phyloP scores from a whole-genome alignment of 495 filamentous ascomycete genomes.

The Neurospora sp. region DNA sequence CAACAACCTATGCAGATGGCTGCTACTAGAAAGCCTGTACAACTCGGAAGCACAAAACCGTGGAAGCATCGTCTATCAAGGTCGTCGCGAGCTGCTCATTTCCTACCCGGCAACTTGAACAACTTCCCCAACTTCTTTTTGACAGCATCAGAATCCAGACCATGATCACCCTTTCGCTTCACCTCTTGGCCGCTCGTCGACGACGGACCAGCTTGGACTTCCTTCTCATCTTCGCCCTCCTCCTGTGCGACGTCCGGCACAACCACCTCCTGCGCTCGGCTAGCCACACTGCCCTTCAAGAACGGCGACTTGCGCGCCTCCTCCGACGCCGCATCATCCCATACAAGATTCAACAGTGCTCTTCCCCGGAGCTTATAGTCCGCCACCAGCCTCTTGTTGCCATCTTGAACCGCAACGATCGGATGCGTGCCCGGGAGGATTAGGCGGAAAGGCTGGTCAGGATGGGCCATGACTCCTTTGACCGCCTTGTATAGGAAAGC shows the following conservation, averaged over 20 bases:
- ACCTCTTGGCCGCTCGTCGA: conserved; percentile 31
- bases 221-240: conserved; percentile 34
- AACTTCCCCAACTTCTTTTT: conserved; percentile 55
- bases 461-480: conserved; percentile 36
- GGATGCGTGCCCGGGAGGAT: conserved; percentile 24
- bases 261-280: conserved; percentile 54
- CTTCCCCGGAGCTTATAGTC: conserved; percentile 58
- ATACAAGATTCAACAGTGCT: conserved; percentile 68
- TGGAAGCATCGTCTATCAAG: neutral
- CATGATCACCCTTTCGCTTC: conserved; percentile 32
- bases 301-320: conserved; percentile 42
- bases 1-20: conserved; percentile 4
- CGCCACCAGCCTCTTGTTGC: conserved; percentile 50
- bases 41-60: neutral
- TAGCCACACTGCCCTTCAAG: conserved; percentile 56
- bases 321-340: conserved; percentile 48
- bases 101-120: conserved; percentile 54
- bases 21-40: conserved; percentile 1
- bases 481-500: conserved; percentile 60
- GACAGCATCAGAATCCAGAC: conserved; percentile 24
- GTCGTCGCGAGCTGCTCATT: conserved; percentile 17
- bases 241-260: conserved; percentile 33
- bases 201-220: conserved; percentile 17
- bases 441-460: conserved; percentile 38
- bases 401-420: conserved; percentile 17